These are phyloP conservation scores for Pseudopithomyces maydicus DNA, from an alignment of 2,329 filamentous ascomycete species.

Conservation along the genomic window DNA sequence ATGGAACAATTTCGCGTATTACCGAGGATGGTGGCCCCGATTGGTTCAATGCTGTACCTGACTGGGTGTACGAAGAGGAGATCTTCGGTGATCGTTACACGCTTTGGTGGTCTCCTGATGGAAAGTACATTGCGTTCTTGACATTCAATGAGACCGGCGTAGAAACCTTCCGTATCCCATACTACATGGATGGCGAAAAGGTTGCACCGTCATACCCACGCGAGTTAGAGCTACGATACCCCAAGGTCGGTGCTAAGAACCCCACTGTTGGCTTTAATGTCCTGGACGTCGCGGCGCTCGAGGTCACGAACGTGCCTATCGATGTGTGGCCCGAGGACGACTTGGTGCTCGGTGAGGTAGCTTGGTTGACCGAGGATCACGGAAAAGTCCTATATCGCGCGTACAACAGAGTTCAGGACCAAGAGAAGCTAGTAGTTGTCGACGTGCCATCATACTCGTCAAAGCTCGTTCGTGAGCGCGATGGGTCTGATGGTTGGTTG, in stretches of 20 bases:
- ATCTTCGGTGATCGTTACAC: slow-evolving; percentile 58
- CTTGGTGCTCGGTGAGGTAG: slow-evolving; percentile 69
- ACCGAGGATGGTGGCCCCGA: slow-evolving; percentile 66
- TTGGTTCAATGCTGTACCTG: slow-evolving; percentile 67
- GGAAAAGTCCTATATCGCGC: slow-evolving; percentile 67
- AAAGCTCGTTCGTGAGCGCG: slow-evolving; percentile 59
- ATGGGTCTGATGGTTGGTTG: slow-evolving; percentile 66
- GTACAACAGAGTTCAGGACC: slow-evolving; percentile 71
- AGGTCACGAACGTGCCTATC: slow-evolving; percentile 55
- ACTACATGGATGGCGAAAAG: slow-evolving; percentile 65
- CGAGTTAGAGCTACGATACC: slow-evolving; percentile 68
- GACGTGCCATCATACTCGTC: slow-evolving; percentile 56
- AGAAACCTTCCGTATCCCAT: slow-evolving; percentile 67
- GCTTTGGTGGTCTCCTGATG: slow-evolving; percentile 64
- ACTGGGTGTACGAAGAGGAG: slow-evolving; percentile 69
- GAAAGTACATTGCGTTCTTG: slow-evolving; percentile 59
- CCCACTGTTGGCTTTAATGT: slow-evolving; percentile 67
- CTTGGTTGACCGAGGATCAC: slow-evolving; percentile 68
- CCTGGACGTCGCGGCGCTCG: slow-evolving; percentile 56
- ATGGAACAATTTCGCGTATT: slow-evolving; percentile 61
- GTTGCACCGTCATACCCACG: slow-evolving; percentile 65
- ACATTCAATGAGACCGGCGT: slow-evolving; percentile 70
- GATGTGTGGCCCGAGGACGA: slow-evolving; percentile 65
- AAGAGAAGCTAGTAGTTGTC: slow-evolving; percentile 66
- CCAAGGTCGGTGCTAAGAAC: slow-evolving; percentile 71